Base-by-base conservation (phyloP, 176 grass and related monocot species). In the Alloteropsis semialata region DNA sequence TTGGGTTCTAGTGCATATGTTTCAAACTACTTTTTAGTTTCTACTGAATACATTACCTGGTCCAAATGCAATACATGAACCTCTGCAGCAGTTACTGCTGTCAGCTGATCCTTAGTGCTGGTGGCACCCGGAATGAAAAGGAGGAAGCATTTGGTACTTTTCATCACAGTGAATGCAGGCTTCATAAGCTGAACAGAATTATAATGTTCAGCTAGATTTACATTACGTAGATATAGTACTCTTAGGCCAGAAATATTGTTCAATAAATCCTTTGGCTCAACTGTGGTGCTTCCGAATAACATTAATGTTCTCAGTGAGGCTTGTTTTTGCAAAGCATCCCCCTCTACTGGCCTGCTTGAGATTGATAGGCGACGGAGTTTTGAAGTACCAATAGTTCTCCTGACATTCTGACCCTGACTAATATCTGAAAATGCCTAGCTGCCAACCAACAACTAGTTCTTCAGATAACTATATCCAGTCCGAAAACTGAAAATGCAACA, bases 41-140 rank as follows among this genome's bases (percentile, higher is more conserved):
- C 3, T 41, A 3, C 44, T 49, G 3, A 73, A 62, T 56, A 5
- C 69, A 64, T 70, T 94, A 89, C 95, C 95, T 89, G 95, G 92
- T 69, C 90, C 95, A 87, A 97, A 97, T 45, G 95, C 90, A 89
- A 94, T 62, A 63, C 95, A 94, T 24, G 81, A 91, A n/a, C n/a
- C n/a, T n/a, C n/a, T n/a, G n/a, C n/a, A n/a, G n/a, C n/a, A n/a
- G n/a, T n/a, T n/a, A n/a, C n/a, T n/a, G n/a, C n/a, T n/a, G n/a
- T n/a, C n/a, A n/a, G n/a, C n/a, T n/a, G n/a, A n/a, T n/a, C n/a
- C n/a, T n/a, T n/a, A n/a, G n/a, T n/a, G n/a, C n/a, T n/a, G n/a
- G n/a, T n/a, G n/a, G n/a, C n/a, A n/a, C n/a, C n/a, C n/a, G n/a
- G n/a, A n/a, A n/a, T n/a, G n/a, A n/a, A n/a, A n/a, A n/a, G n/a